Percentiles rank a stretch among this genome's conserved stretches.
Conservation (phyloP, 257 asterid genomes). For the Verbascum thapsus region DNA sequence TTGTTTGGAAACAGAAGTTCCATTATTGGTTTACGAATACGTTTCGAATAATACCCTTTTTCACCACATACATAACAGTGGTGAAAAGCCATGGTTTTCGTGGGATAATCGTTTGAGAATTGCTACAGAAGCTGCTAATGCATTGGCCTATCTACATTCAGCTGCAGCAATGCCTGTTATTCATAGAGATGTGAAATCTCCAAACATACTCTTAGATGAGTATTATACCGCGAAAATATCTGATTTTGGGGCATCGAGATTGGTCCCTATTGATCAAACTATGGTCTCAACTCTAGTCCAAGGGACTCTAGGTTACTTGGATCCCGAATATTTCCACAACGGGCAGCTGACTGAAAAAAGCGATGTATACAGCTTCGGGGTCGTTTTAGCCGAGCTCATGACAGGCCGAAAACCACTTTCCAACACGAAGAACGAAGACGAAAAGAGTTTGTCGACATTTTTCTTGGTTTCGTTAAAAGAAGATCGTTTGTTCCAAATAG, state of each 20-base stretch:
- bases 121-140: slow-evolving; percentile 45
- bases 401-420: slow-evolving; percentile 40
- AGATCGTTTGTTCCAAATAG: slow-evolving; percentile 27
- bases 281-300: slow-evolving; percentile 56
- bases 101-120: slow-evolving; percentile 45
- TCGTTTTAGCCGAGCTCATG: slow-evolving; percentile 44
- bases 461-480: slow-evolving; percentile 20
- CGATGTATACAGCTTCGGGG: slow-evolving; percentile 53
- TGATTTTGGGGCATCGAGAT: slow-evolving; percentile 64
- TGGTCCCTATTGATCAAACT: slow-evolving; percentile 51
- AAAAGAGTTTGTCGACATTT: slow-evolving; percentile 17
- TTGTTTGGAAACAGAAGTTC: slow-evolving; percentile 49
- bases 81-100: slow-evolving; percentile 44
- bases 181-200: slow-evolving; percentile 49
- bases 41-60: slow-evolving; percentile 37
- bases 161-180: slow-evolving; percentile 43
- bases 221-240: slow-evolving; percentile 41
- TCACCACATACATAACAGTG: slow-evolving; percentile 37
- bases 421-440: neutral
- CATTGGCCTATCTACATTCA: slow-evolving; percentile 50
- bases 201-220: slow-evolving; percentile 43
- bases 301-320: slow-evolving; percentile 56
- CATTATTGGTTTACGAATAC: slow-evolving; percentile 42
- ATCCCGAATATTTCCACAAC: slow-evolving; percentile 53
- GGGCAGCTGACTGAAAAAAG: slow-evolving; percentile 55